A percentile compares a stretch with the other conserved stretches of the same genome.
Evolutionary conservation across 176 grass and related monocot species (phyloP).

Genomic region (Saccharum spontaneum): DNA sequence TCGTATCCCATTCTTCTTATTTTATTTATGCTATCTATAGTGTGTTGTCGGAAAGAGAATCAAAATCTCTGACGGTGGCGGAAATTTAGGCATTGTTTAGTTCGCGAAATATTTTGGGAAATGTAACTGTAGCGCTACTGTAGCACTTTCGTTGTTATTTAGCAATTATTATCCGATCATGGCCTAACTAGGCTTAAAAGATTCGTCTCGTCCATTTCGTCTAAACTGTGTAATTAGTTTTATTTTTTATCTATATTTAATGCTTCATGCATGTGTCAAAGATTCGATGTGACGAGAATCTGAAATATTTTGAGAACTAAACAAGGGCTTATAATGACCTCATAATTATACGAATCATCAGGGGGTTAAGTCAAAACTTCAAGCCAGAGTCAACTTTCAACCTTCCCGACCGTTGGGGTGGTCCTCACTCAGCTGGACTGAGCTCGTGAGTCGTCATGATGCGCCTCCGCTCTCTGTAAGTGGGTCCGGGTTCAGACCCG

Average conservation of each 20-base stretch:
- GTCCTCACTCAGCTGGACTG: background rate
- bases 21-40: background rate
- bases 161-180: too few species aligned
- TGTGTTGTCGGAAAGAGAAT: background rate
- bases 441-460: background rate
- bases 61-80: background rate
- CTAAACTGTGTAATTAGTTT: too few species aligned
- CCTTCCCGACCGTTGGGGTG: conserved; percentile 31
- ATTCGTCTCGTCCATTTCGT: too few species aligned
- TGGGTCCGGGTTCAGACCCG: background rate
- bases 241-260: too few species aligned
- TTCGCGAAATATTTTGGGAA: too few species aligned
- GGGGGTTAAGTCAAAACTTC: background rate
- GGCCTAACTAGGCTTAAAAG: too few species aligned
- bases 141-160: too few species aligned
- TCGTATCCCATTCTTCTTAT: background rate
- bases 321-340: background rate
- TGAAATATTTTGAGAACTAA: too few species aligned
- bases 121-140: too few species aligned
- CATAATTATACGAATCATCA: background rate
- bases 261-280: too few species aligned
- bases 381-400: conserved; percentile 7
- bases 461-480: background rate
- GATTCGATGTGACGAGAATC: too few species aligned
- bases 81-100: too few species aligned